A percentile compares a stretch with the other conserved stretches of the same genome.
Conservation (phyloP, 768 basidiomycete genomes). For the Pleurotus giganteus region DNA sequence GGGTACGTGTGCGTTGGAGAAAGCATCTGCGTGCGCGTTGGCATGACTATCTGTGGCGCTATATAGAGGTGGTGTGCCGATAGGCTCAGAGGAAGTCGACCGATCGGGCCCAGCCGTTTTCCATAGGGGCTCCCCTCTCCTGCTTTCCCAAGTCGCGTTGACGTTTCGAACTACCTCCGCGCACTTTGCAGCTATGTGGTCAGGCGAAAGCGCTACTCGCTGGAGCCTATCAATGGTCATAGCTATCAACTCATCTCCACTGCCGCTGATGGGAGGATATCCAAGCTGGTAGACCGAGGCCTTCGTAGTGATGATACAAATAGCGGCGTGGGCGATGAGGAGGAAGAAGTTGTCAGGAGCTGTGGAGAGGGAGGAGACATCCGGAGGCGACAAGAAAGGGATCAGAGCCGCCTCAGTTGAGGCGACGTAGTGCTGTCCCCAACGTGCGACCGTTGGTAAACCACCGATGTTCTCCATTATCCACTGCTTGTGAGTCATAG, state of each 20-base stretch:
- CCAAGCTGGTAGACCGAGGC: slow-evolving; percentile 35
- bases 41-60: too few relatives aligned
- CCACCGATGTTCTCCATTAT: slow-evolving; percentile 28
- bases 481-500: slow-evolving; percentile 26
- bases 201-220: slow-evolving; percentile 32
- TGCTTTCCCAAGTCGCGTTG: background rate
- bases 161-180: background rate
- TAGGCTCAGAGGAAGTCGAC: background rate
- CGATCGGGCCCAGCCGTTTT: background rate
- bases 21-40: background rate
- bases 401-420: slow-evolving; percentile 35
- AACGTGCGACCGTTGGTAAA: slow-evolving; percentile 28
- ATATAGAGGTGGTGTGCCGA: background rate
- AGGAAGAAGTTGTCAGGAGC: slow-evolving; percentile 37
- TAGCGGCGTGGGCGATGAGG: slow-evolving; percentile 34
- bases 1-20: background rate
- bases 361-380: slow-evolving; percentile 32
- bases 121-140: background rate
- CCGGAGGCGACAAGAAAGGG: slow-evolving; percentile 27
- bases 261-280: slow-evolving; percentile 31
- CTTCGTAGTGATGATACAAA: slow-evolving; percentile 41
- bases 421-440: slow-evolving; percentile 36
- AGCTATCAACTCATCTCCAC: slow-evolving; percentile 34
- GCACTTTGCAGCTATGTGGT: slow-evolving; percentile 34
- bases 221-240: slow-evolving; percentile 32